phyloP scores from a whole-genome alignment of 331 rosid genomes.

The Pyrus hybrid region DNA sequence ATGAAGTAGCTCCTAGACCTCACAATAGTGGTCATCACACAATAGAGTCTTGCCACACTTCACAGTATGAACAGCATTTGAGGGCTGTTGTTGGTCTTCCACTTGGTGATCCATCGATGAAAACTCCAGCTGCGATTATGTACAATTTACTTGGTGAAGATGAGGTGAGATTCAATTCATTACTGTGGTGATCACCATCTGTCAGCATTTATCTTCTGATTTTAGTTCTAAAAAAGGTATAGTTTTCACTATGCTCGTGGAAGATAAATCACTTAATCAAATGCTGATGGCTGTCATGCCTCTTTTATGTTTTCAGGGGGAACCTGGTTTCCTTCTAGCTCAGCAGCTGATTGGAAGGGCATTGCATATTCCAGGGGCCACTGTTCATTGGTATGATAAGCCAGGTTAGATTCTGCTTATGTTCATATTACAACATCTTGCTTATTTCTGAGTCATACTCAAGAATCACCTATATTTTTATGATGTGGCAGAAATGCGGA shows the following conservation, averaged over 20 bases:
- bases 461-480: slow-evolving; percentile 1
- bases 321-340: slow-evolving; percentile 66
- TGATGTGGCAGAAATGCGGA: slow-evolving; percentile 60
- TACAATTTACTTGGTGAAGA: slow-evolving; percentile 81
- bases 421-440: neutral
- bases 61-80: slow-evolving; percentile 82
- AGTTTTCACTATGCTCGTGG: neutral
- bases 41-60: slow-evolving; percentile 73
- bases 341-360: slow-evolving; percentile 65
- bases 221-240: neutral
- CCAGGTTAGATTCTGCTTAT: slow-evolving; percentile 52
- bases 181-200: neutral
- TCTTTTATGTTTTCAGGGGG: slow-evolving; percentile 52
- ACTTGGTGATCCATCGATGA: slow-evolving; percentile 84
- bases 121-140: slow-evolving; percentile 72
- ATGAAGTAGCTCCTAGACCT: slow-evolving; percentile 93
- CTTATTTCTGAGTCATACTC: neutral
- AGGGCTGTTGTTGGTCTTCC: slow-evolving; percentile 91
- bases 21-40: slow-evolving; percentile 93
- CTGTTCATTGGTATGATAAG: slow-evolving; percentile 90
- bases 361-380: slow-evolving; percentile 55
- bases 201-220: neutral
- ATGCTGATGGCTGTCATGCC: neutral
- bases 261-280: neutral
- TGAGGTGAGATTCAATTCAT: slow-evolving; percentile 38